Percentiles rank a stretch among this genome's conserved stretches.
Evolutionary conservation across 2,329 filamentous ascomycete genomes (phyloP).

Genomic region (Botrytis sinoallii): DNA sequence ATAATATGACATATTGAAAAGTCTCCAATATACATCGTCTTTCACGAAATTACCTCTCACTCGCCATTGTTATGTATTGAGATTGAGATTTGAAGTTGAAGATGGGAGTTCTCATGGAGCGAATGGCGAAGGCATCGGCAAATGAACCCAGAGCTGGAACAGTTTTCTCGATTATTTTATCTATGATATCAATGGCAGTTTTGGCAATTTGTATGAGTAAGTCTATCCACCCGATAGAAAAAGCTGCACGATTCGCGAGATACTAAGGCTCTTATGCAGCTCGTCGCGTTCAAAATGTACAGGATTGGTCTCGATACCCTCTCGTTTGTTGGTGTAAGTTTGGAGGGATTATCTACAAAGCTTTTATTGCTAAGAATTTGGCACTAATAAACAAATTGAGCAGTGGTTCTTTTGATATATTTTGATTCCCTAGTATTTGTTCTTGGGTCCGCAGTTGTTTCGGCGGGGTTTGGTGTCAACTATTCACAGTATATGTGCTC

Average conservation of each 20-base stretch:
- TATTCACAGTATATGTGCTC: slow-evolving; percentile 50
- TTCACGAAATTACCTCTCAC: too few relatives aligned
- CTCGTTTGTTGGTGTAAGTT: slow-evolving; percentile 34
- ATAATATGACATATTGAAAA: neutral
- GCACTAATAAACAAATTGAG: neutral
- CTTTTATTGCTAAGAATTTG: neutral
- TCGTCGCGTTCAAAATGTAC: slow-evolving; percentile 31
- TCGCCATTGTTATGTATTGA: too few relatives aligned
- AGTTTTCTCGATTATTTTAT: slow-evolving; percentile 26
- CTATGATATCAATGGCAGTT: slow-evolving; percentile 26
- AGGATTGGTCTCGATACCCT: slow-evolving; percentile 30
- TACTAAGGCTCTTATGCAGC: slow-evolving; percentile 22
- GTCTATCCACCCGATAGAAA: neutral
- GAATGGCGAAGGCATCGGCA: slow-evolving; percentile 3
- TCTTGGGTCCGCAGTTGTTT: slow-evolving; percentile 53
- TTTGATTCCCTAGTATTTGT: slow-evolving; percentile 59
- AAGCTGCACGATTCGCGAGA: neutral
- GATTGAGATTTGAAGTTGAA: neutral
- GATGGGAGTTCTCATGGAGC: neutral
- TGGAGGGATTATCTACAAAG: neutral
- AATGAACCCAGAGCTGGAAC: slow-evolving; percentile 25
- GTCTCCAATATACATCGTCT: neutral
- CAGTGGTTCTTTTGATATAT: slow-evolving; percentile 60
- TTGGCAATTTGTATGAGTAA: slow-evolving; percentile 33
- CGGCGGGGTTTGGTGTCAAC: slow-evolving; percentile 56